phyloP scores from a whole-genome alignment of 257 asterid species.

The Linaria vulgaris region DNA sequence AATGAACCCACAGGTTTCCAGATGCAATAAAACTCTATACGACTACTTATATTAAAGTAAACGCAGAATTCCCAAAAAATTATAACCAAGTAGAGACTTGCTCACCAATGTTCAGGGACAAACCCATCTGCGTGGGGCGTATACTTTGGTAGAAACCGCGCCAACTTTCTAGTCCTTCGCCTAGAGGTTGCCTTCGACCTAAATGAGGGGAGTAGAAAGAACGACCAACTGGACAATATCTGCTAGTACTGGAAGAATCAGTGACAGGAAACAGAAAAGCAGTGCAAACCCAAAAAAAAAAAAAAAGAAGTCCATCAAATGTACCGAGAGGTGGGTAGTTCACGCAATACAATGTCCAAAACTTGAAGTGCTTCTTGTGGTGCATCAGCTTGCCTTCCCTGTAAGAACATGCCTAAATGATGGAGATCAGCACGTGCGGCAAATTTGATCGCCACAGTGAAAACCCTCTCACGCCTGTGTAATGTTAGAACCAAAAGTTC shows the following conservation, averaged over 20 bases:
- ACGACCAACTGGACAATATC: constrained; percentile 77
- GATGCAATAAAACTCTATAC: not conserved
- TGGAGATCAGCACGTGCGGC: constrained; percentile 96
- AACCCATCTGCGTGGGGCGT: constrained; percentile 98
- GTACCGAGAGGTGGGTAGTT: constrained; percentile 75
- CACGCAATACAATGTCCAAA: constrained; percentile 90
- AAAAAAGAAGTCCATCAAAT: not conserved
- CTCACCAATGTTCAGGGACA: constrained; percentile 88
- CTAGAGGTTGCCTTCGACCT: constrained; percentile 80
- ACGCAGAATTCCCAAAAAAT: too few species aligned
- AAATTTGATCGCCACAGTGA: constrained; percentile 76
- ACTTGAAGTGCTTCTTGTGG: constrained; percentile 98
- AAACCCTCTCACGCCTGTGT: constrained; percentile 78
- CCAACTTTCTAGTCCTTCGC: constrained; percentile 97
- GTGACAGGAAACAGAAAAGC: not conserved
- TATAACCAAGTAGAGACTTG: not conserved
- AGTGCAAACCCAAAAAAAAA: too few species aligned
- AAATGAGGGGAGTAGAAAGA: constrained; percentile 82
- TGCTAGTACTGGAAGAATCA: constrained; percentile 25
- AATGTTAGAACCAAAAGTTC: constrained; percentile 12
- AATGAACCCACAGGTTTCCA: not conserved
- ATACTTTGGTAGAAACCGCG: constrained; percentile 97
- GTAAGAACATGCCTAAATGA: constrained; percentile 82
- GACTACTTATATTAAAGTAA: not conserved
- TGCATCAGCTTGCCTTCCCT: constrained; percentile 92